Percentiles rank a stretch among this genome's conserved stretches.
Evolutionary conservation across 208 protist genomes (phyloP).

Genomic region (Trypanosoma vivax): DNA sequence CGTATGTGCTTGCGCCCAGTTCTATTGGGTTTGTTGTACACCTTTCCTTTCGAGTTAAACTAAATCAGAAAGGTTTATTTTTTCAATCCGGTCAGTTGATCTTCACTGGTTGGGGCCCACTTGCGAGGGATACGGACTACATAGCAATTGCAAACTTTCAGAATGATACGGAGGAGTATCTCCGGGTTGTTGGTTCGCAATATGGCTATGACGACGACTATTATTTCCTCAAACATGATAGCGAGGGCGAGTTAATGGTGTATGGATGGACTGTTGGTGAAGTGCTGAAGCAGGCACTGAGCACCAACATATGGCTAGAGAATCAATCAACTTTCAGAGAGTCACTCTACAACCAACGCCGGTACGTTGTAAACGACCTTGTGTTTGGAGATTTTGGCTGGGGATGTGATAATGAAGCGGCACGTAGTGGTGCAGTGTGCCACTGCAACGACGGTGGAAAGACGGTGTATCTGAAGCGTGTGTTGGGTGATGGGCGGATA

Average conservation of each 20-base stretch:
- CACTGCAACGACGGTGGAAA: slow-evolving; percentile 37
- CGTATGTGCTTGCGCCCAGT: slow-evolving; percentile 13
- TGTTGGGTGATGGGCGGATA: slow-evolving; percentile 1
- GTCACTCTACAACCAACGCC: slow-evolving; percentile 8
- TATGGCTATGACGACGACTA: not conserved
- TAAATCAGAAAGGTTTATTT: not conserved
- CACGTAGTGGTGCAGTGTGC: slow-evolving; percentile 29
- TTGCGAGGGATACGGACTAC: slow-evolving; percentile 10
- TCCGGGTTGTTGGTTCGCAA: slow-evolving; percentile 1
- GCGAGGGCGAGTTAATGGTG: not conserved
- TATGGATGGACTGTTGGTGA: not conserved
- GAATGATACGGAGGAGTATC: slow-evolving; percentile 4
- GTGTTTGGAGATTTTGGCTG: slow-evolving; percentile 4
- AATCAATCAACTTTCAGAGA: slow-evolving; percentile 7
- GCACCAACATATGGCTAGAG: not conserved
- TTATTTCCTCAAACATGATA: slow-evolving; percentile 6
- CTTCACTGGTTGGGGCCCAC: slow-evolving; percentile 9
- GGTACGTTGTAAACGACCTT: slow-evolving; percentile 1
- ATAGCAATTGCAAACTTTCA: slow-evolving; percentile 4
- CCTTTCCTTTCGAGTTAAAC: not conserved
- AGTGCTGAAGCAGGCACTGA: not conserved
- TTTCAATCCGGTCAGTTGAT: slow-evolving; percentile 5
- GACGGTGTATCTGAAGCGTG: slow-evolving; percentile 17
- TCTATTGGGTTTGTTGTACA: not conserved
- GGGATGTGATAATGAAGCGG: not conserved